These are phyloP conservation scores for Mycena chlorophos DNA, from an alignment of 768 basidiomycete genomes.

Conservation along the genomic window DNA sequence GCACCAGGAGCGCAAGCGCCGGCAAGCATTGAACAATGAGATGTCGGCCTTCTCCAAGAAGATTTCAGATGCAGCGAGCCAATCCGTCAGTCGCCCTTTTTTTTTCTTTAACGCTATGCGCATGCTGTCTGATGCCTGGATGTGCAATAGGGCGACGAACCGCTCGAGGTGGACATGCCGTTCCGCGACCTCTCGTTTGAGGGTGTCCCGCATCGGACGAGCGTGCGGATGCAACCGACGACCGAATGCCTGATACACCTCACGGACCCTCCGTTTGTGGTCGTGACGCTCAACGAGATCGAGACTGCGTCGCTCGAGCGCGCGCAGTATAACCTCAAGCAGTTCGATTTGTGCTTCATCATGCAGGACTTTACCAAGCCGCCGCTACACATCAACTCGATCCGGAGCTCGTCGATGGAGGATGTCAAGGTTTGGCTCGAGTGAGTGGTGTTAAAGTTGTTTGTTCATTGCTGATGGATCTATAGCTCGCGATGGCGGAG, in stretches of 20 bases:
- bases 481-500: slow-evolving; percentile 87
- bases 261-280: slow-evolving; percentile 93
- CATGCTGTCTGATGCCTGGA: slow-evolving; percentile 1
- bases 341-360: slow-evolving; percentile 96
- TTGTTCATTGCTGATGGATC: not conserved
- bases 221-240: slow-evolving; percentile 91
- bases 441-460: slow-evolving; percentile 47
- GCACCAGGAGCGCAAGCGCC: slow-evolving; percentile 90
- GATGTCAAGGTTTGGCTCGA: slow-evolving; percentile 99
- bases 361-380: slow-evolving; percentile 94
- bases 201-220: slow-evolving; percentile 94
- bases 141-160: slow-evolving; percentile 58
- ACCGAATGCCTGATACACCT: slow-evolving; percentile 96
- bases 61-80: slow-evolving; percentile 78
- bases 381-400: slow-evolving; percentile 95
- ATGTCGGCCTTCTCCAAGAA: slow-evolving; percentile 93
- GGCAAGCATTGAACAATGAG: slow-evolving; percentile 88
- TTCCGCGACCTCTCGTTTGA: slow-evolving; percentile 97
- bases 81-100: slow-evolving; percentile 54
- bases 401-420: slow-evolving; percentile 86
- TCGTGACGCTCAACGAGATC: slow-evolving; percentile 91
- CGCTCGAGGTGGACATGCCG: slow-evolving; percentile 91
- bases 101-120: not conserved
- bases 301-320: slow-evolving; percentile 97
- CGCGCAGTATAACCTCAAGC: slow-evolving; percentile 93